Conservation (phyloP, 140 eudicot species). For the Ambrosia hybrid region DNA sequence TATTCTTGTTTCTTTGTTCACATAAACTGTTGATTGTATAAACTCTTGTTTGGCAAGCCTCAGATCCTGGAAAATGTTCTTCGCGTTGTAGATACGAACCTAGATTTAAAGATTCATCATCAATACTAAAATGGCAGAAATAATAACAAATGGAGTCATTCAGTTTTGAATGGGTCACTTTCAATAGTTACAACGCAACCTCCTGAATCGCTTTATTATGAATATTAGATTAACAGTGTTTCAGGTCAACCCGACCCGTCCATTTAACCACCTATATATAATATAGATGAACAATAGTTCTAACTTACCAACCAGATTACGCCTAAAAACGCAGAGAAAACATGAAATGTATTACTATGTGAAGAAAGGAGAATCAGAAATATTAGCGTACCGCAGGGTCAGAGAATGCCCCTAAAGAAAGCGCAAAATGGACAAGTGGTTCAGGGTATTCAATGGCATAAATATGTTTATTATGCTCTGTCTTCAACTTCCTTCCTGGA, state of each 20-base stretch:
- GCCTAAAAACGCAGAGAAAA: not conserved
- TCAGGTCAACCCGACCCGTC: not conserved
- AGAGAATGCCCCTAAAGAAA: slow-evolving; percentile 67
- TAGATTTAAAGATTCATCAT: slow-evolving; percentile 23
- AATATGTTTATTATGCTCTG: slow-evolving; percentile 44
- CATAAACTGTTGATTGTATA: slow-evolving; percentile 56
- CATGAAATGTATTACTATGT: not conserved
- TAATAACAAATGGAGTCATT: not conserved
- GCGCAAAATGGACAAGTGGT: slow-evolving; percentile 86
- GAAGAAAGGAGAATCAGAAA: not conserved
- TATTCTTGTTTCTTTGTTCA: slow-evolving; percentile 63
- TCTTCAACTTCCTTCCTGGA: slow-evolving; percentile 73
- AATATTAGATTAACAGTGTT: not conserved
- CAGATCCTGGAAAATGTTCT: slow-evolving; percentile 57
- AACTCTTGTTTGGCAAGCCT: slow-evolving; percentile 74
- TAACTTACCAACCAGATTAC: not conserved
- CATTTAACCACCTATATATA: not conserved
- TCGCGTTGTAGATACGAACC: slow-evolving; percentile 75
- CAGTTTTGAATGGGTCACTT: not conserved
- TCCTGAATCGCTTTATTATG: not conserved
- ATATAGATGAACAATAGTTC: not conserved
- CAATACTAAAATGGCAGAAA: not conserved
- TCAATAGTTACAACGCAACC: no score
- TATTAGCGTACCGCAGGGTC: slow-evolving; percentile 72
- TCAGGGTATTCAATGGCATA: slow-evolving; percentile 81